Base-by-base conservation (phyloP, 2,329 filamentous ascomycete genomes). In the Volutella citrinella region DNA sequence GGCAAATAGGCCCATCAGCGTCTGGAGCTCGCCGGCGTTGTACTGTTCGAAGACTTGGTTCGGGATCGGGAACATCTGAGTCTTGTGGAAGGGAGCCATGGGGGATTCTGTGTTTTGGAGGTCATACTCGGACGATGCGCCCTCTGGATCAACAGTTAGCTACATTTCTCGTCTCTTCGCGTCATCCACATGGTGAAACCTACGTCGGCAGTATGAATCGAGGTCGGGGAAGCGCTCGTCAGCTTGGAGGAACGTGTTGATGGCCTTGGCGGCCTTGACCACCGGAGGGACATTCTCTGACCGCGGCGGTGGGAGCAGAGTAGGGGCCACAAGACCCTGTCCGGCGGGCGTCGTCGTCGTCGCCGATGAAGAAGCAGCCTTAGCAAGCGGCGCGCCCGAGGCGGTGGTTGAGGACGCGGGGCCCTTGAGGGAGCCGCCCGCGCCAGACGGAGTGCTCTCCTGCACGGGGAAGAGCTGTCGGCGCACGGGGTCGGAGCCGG, bases 1-100 rank as follows among this genome's bases (percentile, higher is more conserved):
- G 13, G 93, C 87, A 61, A 98, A 97, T 20, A 98, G 70, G 9
- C 94, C 94, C 85, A 98, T 95, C 54, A 80, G 78, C n/a, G 90
- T 95, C 39, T 84, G 83, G 16, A 96, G 80, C 56, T 95, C 82
- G 38, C 87, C 85, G 32, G 79, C 74, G 51, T 98, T 94, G 61
- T 94, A 91, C 57, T 95, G 89, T 51, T 94, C 85, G 55, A 97
- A 91, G 32, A 98, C 85, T 53, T 81, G 79, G 49, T 96, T 89
- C 30, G 93, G 93, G 33, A 98, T 91, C 50, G 86, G 82, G 65
- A 95, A 91, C 63, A 84, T 86, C 51, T 86, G 83, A 18, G 84
- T 78, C 63, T 85, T 87, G 57, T 95, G 85, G 58, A 96, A 98
- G 1, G 93, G 93, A 25, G 85, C 80, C 85, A 89, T 93, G 42